Evolutionary conservation across 768 basidiomycete genomes (phyloP).

Genomic region (Trametes cinnabarina): DNA sequence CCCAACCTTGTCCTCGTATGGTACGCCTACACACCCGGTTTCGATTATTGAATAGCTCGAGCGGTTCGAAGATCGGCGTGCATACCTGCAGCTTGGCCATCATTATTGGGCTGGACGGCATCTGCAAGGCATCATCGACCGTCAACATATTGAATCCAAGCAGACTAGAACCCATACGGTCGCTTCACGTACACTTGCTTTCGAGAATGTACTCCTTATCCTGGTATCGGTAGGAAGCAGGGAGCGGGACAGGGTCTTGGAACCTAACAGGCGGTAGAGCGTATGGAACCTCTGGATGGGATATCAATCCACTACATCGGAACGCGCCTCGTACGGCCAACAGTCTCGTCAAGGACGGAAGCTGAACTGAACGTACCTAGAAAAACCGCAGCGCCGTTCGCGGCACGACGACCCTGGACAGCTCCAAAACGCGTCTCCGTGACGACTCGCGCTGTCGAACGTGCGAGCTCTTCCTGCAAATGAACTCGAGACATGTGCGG

Average conservation of each 20-base stretch:
- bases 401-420: constrained; percentile 56
- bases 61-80: too few species aligned
- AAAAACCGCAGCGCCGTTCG: constrained; percentile 61
- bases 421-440: constrained; percentile 56
- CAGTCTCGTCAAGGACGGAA: too few species aligned
- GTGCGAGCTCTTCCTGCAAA: constrained; percentile 54
- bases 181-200: constrained; percentile 45
- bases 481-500: constrained; percentile 34
- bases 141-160: background rate
- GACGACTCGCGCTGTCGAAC: constrained; percentile 40
- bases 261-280: constrained; percentile 65
- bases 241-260: constrained; percentile 57
- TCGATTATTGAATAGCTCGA: too few species aligned
- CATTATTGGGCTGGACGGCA: constrained; percentile 57
- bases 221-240: constrained; percentile 53
- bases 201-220: constrained; percentile 61
- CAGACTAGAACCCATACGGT: background rate
- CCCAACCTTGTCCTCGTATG: constrained; percentile 61
- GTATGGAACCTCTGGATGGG: constrained; percentile 63
- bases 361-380: constrained; percentile 62
- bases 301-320: too few species aligned
- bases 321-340: too few species aligned
- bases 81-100: constrained; percentile 59
- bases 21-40: constrained; percentile 43
- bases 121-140: constrained; percentile 38